A percentile compares a stretch with the other conserved stretches of the same genome.
phyloP scores from a whole-genome alignment of 2,329 filamentous ascomycete genomes.

The Colletotrichum spinosum region DNA sequence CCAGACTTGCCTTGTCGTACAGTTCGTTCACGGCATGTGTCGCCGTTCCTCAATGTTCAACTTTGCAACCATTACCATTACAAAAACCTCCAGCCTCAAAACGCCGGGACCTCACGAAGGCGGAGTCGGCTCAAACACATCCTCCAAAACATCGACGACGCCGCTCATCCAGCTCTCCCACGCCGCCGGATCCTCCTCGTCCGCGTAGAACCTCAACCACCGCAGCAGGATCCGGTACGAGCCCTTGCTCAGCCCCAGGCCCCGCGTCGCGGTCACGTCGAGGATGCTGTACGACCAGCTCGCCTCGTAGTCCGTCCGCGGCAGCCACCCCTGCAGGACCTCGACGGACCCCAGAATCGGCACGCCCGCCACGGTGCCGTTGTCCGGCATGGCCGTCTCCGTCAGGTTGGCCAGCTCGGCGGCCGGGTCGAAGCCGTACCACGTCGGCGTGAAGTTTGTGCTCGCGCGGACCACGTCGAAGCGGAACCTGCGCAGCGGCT shows the following conservation, averaged over 20 bases:
- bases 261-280: constrained; percentile 6
- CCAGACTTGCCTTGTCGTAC: too few relatives aligned
- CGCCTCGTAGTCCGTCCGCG: constrained; percentile 11
- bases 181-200: constrained; percentile 17
- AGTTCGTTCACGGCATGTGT: too few relatives aligned
- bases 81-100: too few relatives aligned
- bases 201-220: constrained; percentile 38
- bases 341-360: constrained; percentile 4
- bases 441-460: constrained; percentile 21
- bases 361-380: constrained; percentile 5
- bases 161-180: constrained; percentile 33
- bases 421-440: constrained; percentile 22
- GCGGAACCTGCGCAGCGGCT: constrained; percentile 13
- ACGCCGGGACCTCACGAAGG: not conserved
- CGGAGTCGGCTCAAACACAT: constrained; percentile 12
- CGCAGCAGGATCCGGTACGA: constrained; percentile 39
- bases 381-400: constrained; percentile 4
- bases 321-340: constrained; percentile 18
- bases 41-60: too few relatives aligned
- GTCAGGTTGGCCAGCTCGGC: constrained; percentile 17
- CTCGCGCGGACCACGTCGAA: constrained; percentile 24
- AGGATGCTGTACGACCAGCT: constrained; percentile 27
- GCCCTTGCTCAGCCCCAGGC: constrained; percentile 31
- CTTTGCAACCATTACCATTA: too few relatives aligned
- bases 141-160: constrained; percentile 26